Conservation (phyloP, 768 basidiomycete species). For the Leccinum subtestaceum region DNA sequence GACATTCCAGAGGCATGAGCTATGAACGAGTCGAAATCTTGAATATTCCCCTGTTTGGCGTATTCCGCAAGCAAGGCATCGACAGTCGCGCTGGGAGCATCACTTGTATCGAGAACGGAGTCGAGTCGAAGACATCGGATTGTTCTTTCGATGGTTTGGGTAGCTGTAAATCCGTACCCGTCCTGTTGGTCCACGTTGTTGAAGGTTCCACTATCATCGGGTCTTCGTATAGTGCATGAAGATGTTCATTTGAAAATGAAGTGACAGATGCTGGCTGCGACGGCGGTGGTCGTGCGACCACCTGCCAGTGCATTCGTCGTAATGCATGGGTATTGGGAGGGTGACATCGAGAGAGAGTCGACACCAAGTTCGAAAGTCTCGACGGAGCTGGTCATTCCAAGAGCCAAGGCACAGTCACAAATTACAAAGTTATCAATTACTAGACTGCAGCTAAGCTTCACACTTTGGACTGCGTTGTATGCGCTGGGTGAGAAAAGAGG, state of each 20-base stretch:
- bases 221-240: slow-evolving; percentile 38
- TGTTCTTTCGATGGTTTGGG: background rate
- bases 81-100: slow-evolving; percentile 42
- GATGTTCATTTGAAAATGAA: slow-evolving; percentile 21
- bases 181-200: slow-evolving; percentile 1
- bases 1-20: slow-evolving; percentile 42
- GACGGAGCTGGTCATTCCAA: slow-evolving; percentile 6
- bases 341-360: slow-evolving; percentile 7
- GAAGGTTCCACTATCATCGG: slow-evolving; percentile 31
- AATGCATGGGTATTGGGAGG: background rate
- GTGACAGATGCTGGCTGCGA: background rate
- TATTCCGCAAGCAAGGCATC: slow-evolving; percentile 50
- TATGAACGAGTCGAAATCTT: slow-evolving; percentile 45
- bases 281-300: background rate
- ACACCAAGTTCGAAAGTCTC: slow-evolving; percentile 6
- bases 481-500: no score
- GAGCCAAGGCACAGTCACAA: background rate
- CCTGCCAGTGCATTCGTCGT: slow-evolving; percentile 23
- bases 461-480: no score
- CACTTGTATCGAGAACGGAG: background rate
- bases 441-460: no score
- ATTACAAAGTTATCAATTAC: no score
- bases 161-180: slow-evolving; percentile 5
- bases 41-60: slow-evolving; percentile 44
- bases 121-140: slow-evolving; percentile 2